These are phyloP conservation scores for Sclerotinia glacialis DNA, from an alignment of 2,329 filamentous ascomycete species.

Conservation along the genomic window DNA sequence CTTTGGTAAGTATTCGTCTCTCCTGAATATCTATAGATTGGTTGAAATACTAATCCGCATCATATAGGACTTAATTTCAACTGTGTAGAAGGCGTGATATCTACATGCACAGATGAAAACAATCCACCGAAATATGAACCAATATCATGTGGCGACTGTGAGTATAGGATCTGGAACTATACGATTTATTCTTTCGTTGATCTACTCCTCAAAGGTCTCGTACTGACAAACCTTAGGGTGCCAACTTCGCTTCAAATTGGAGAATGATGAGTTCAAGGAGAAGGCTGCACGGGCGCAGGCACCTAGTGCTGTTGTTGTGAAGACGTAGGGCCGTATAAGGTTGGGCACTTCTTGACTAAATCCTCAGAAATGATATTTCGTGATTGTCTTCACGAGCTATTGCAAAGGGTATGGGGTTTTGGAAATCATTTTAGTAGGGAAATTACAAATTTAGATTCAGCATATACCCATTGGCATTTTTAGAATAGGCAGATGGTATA, in stretches of 20 bases:
- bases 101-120: conserved; percentile 46
- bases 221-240: conserved; percentile 31
- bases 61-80: conserved; percentile 49
- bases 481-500: not conserved
- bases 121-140: conserved; percentile 51
- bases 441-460: too few species aligned
- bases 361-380: too few species aligned
- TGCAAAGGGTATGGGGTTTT: not conserved
- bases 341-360: too few species aligned
- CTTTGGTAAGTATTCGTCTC: conserved; percentile 42
- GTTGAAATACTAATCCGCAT: conserved; percentile 12
- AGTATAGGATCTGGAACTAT: conserved; percentile 21
- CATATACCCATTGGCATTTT: not conserved
- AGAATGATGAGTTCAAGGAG: conserved; percentile 33
- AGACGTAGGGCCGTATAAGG: conserved; percentile 22
- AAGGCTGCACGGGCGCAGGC: conserved; percentile 29
- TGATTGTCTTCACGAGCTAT: too few species aligned
- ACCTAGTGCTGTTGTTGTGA: conserved; percentile 34
- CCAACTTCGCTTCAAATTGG: conserved; percentile 37
- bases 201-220: too few species aligned
- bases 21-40: not conserved
- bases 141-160: conserved; percentile 50
- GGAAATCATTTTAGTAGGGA: too few species aligned
- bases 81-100: conserved; percentile 48
- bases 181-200: too few species aligned